A percentile compares a stretch with the other conserved stretches of the same genome.
phyloP scores from a whole-genome alignment of 768 basidiomycete species.

The Agaricus blazei region DNA sequence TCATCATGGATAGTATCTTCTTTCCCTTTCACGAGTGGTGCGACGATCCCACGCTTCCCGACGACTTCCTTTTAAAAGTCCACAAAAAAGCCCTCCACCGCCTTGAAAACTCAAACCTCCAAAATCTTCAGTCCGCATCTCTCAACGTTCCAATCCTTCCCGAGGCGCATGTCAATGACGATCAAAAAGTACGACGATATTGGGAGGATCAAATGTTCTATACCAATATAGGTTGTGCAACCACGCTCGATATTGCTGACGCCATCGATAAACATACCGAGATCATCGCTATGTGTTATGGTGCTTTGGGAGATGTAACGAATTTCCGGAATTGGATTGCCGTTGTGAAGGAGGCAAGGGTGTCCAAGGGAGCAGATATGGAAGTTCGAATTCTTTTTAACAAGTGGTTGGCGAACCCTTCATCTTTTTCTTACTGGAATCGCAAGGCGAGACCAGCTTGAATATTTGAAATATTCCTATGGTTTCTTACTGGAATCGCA shows the following conservation, averaged over 20 bases:
- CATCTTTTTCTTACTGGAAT: conserved; percentile 32
- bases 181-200: background rate
- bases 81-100: conserved; percentile 35
- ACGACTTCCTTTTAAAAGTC: conserved; percentile 33
- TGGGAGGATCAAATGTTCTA: background rate
- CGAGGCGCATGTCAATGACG: background rate
- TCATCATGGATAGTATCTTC: conserved; percentile 26
- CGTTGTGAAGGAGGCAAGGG: conserved; percentile 22
- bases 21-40: conserved; percentile 38
- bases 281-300: conserved; percentile 36
- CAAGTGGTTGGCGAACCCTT: conserved; percentile 29
- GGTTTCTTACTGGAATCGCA: conserved; percentile 33
- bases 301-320: conserved; percentile 29
- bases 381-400: conserved; percentile 24
- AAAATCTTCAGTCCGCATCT: conserved; percentile 19
- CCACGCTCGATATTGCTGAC: background rate
- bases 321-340: conserved; percentile 30
- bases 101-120: conserved; percentile 34
- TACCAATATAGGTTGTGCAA: background rate
- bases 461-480: background rate
- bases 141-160: background rate
- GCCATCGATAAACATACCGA: conserved; percentile 25
- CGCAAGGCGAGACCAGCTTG: conserved; percentile 16
- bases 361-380: conserved; percentile 4
- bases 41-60: conserved; percentile 32